phyloP scores from a whole-genome alignment of 73 alveolate species.

The Paramecium biaurelia region DNA sequence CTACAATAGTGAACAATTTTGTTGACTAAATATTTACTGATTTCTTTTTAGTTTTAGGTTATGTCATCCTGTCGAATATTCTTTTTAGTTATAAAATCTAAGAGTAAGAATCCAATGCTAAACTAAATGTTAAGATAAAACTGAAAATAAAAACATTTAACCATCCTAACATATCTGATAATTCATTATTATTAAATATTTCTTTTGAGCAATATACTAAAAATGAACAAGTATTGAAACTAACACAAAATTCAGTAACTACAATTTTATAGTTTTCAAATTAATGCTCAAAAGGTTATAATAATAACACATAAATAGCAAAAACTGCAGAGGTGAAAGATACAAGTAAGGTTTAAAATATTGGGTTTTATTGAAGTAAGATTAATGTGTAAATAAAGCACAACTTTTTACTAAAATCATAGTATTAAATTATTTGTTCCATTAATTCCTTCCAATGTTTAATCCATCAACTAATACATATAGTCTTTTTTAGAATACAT shows the following conservation, averaged over 20 bases:
- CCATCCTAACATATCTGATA: not conserved
- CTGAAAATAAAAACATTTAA: not conserved
- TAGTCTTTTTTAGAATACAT: not conserved
- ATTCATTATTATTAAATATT: not conserved
- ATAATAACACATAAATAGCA: not conserved
- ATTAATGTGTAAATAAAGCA: not conserved
- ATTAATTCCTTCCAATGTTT: not conserved
- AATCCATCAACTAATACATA: not conserved
- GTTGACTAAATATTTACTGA: not conserved
- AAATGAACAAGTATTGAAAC: not conserved
- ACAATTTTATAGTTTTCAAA: not conserved
- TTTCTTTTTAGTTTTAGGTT: not conserved
- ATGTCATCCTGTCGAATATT: not conserved
- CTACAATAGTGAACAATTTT: not conserved
- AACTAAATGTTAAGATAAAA: not conserved
- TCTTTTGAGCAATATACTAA: not conserved
- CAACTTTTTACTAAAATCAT: not conserved
- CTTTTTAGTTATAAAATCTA: not conserved
- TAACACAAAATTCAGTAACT: not conserved
- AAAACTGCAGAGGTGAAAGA: not conserved
- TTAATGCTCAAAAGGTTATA: not conserved
- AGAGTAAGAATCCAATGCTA: not conserved
- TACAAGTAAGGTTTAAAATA: not conserved
- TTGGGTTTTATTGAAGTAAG: not conserved
- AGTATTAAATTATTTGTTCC: not conserved